phyloP scores from a whole-genome alignment of 495 filamentous ascomycete genomes.

The Aspergillus saccharolyticus region DNA sequence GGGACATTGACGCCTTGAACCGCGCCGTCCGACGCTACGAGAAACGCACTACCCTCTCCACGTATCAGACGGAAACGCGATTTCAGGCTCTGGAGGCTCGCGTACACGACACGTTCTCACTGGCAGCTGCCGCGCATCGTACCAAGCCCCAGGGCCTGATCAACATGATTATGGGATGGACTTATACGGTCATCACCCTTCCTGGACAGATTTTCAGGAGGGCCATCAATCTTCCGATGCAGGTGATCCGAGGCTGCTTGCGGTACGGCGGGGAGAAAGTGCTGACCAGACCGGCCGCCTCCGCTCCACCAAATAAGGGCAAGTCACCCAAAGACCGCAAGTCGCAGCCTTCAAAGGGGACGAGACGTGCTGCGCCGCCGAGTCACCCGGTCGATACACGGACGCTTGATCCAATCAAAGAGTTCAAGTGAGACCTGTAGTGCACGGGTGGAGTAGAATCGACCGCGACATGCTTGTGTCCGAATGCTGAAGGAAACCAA shows the following conservation, averaged over 20 bases:
- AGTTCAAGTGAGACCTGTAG: neutral
- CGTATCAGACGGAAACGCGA: conserved; percentile 69
- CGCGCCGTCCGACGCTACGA: conserved; percentile 92
- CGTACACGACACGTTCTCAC: conserved; percentile 68
- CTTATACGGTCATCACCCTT: conserved; percentile 25
- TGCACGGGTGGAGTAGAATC: neutral
- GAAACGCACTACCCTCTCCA: conserved; percentile 70
- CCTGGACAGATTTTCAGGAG: conserved; percentile 26
- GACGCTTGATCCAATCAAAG: neutral
- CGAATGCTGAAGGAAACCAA: neutral
- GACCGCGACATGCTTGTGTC: neutral
- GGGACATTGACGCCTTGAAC: conserved; percentile 83
- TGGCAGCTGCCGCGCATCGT: conserved; percentile 71
- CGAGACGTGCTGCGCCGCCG: conserved; percentile 6
- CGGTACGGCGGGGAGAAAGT: conserved; percentile 13
- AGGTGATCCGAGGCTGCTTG: conserved; percentile 18
- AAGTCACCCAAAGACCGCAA: conserved; percentile 16
- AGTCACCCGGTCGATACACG: neutral
- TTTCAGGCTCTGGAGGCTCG: conserved; percentile 64
- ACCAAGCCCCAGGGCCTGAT: conserved; percentile 22
- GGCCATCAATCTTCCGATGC: conserved; percentile 23
- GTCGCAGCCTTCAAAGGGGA: neutral
- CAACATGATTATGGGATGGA: conserved; percentile 24
- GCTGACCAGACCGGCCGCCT: conserved; percentile 1
- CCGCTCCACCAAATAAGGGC: conserved; percentile 14